Conservation (phyloP, 352 stramenopile species). For the Pythium monospermum region DNA sequence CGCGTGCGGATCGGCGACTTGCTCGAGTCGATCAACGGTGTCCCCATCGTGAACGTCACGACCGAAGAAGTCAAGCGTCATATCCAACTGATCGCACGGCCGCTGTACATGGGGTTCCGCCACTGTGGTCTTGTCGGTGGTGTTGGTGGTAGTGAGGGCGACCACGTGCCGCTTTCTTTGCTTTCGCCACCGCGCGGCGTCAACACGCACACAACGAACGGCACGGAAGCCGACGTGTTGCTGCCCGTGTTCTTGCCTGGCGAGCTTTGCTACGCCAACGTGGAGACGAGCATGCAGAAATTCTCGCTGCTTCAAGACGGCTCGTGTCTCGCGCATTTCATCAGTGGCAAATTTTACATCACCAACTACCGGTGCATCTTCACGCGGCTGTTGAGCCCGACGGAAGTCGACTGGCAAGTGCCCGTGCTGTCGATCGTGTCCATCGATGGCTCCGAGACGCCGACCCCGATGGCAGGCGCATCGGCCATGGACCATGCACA, state of each 20-base stretch:
- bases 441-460: conserved; percentile 51
- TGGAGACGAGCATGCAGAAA: conserved; percentile 64
- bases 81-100: conserved; percentile 60
- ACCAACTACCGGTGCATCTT: conserved; percentile 85
- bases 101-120: conserved; percentile 69
- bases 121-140: conserved; percentile 27
- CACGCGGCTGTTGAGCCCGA: conserved; percentile 37
- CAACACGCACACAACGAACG: no score
- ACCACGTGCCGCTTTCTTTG: conserved; percentile 16
- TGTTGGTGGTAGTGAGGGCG: conserved; percentile 8
- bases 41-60: conserved; percentile 58
- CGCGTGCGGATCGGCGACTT: conserved; percentile 61
- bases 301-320: conserved; percentile 59
- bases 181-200: no score
- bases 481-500: conserved; percentile 53
- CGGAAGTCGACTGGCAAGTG: conserved; percentile 69
- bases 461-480: conserved; percentile 13
- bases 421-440: conserved; percentile 71
- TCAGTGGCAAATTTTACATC: conserved; percentile 73
- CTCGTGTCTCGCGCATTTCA: conserved; percentile 62
- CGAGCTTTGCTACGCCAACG: conserved; percentile 75
- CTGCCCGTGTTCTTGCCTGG: conserved; percentile 51
- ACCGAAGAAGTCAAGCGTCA: conserved; percentile 79
- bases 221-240: conserved; percentile 3
- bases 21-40: conserved; percentile 78